Evolutionary conservation across 495 filamentous ascomycete species (phyloP).

Genomic region (Podospora australis): DNA sequence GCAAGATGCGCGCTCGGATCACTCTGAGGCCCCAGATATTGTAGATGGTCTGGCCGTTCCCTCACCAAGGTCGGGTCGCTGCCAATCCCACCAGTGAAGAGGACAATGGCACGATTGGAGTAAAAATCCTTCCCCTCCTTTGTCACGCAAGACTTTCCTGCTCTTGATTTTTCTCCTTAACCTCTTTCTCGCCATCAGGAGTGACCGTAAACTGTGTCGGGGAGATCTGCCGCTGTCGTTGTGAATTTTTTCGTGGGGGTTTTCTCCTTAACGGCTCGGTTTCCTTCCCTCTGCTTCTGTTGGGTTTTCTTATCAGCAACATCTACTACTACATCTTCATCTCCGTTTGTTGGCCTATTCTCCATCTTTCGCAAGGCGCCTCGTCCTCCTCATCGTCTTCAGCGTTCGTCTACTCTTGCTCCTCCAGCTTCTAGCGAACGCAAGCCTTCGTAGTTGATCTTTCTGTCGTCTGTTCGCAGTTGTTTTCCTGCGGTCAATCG

Average conservation of each 20-base stretch:
- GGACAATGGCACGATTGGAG: constrained; percentile 22
- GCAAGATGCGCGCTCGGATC: background rate
- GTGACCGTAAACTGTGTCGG: too few species aligned
- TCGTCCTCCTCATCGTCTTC: constrained; percentile 33
- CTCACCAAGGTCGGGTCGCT: background rate
- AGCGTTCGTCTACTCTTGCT: constrained; percentile 15
- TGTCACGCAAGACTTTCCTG: constrained; percentile 17
- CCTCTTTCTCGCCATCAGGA: constrained; percentile 22
- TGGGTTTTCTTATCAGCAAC: constrained; percentile 24
- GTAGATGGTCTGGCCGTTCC: background rate
- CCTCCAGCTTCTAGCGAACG: too few species aligned
- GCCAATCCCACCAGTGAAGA: constrained; percentile 21
- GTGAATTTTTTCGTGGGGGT: constrained; percentile 40
- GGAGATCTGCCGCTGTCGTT: too few species aligned
- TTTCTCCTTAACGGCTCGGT: constrained; percentile 44
- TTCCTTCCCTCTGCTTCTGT: constrained; percentile 39
- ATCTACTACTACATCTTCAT: too few species aligned
- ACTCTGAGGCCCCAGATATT: background rate
- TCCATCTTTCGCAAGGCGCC: too few species aligned
- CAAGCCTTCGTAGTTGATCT: too few species aligned
- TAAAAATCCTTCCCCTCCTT: constrained; percentile 29
- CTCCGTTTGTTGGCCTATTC: too few species aligned
- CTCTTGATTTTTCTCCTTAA: constrained; percentile 17
- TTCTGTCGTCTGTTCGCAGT: too few species aligned
- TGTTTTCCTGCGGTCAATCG: too few species aligned